Base-by-base conservation (phyloP, 2,329 filamentous ascomycete species). In the Cladosporium sp. region DNA sequence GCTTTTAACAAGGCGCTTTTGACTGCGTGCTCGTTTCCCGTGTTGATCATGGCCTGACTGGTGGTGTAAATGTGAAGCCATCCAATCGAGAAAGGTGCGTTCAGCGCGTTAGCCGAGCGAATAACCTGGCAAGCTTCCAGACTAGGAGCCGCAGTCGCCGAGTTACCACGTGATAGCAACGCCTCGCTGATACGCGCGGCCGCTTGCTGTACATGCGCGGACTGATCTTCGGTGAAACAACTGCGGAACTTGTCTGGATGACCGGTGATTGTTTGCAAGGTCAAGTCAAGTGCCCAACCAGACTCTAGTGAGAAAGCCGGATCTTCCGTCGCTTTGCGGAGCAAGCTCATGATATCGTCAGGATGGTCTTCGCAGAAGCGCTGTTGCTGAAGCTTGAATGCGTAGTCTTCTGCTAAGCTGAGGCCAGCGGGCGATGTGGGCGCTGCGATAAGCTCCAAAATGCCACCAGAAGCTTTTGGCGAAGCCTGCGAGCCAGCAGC, bases 1-100 rank as follows among this genome's bases (percentile, higher is more conserved):
- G 78, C 77, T 21, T 72, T 72, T 54, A 80, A 75, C 59, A 83
- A 74, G 8, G 78, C 78, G 14, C 51, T 57, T 26, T 64, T 64
- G 24, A 57, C 26, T 7, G 61, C 51, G 36, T 74, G 65, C n/a
- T 62, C 47, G 15, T 58, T 69, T 15, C 36, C 51, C 1, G 34
- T 26, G 15, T 1, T n/a, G 3, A 18, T n/a, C 11, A 38, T 26
- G 11, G 36, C 15, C 26, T 64, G 61, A 18, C 26, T 47, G n/a
- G 24, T 64, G 7, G 34, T 49, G 36, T 57, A 32, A 8, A 44
- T 26, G n/a, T 32, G 55, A 7, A 65, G 44, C 64, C 64, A 65
- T 5, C 49, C 49, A 15, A 60, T 32, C 18, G 64, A 51, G n/a
- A 65, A 52, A 3, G 64, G 55, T 5, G 49, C 49, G 36, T 65